Conservation (phyloP, 495 filamentous ascomycete species). For the Sporormia fimetaria region DNA sequence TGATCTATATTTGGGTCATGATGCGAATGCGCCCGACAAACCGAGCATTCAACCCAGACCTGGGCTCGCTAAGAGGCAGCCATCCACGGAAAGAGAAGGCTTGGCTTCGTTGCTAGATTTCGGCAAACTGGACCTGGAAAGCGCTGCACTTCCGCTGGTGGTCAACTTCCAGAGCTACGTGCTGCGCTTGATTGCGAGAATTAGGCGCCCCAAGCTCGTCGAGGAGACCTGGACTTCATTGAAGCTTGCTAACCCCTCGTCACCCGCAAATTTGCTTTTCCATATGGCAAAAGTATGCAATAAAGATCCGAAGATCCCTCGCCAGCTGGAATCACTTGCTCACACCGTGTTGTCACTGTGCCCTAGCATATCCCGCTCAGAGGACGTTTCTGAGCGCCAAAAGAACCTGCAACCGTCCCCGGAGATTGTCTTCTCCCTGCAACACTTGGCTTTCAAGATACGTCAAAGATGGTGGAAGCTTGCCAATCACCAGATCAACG, state of each 20-base stretch:
- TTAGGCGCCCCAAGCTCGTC: conserved; percentile 30
- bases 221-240: conserved; percentile 32
- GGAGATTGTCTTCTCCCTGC: conserved; percentile 48
- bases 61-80: conserved; percentile 20
- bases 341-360: conserved; percentile 55
- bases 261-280: conserved; percentile 55
- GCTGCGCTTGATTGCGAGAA: conserved; percentile 39
- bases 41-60: conserved; percentile 15
- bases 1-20: conserved; percentile 28
- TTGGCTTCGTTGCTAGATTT: conserved; percentile 57
- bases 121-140: conserved; percentile 17
- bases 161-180: conserved; percentile 36
- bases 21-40: conserved; percentile 2
- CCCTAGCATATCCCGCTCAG: conserved; percentile 43
- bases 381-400: conserved; percentile 40
- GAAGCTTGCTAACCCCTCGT: conserved; percentile 40
- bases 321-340: conserved; percentile 59
- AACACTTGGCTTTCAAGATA: conserved; percentile 54
- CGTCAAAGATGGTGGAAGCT: conserved; percentile 61
- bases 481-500: conserved; percentile 55
- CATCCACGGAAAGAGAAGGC: conserved; percentile 31
- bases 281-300: conserved; percentile 37
- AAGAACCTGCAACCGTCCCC: conserved; percentile 46
- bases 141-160: conserved; percentile 26
- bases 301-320: conserved; percentile 47